These are phyloP conservation scores for Liquidambar formosana DNA, from an alignment of 164 flowering plant species.

Conservation along the genomic window DNA sequence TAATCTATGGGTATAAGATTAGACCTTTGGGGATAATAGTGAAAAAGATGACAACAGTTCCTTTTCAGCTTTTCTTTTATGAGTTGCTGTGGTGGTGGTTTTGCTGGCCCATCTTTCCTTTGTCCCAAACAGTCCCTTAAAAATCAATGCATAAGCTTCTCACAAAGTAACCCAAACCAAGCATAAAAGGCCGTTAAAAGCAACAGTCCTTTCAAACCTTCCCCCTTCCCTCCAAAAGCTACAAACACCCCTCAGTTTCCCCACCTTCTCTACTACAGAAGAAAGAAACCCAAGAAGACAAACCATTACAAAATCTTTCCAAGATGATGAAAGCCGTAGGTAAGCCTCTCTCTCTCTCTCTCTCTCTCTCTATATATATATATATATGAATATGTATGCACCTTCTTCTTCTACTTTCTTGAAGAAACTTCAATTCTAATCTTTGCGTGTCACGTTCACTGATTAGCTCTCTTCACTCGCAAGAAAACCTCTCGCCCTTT, in stretches of 20 bases:
- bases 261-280: background rate
- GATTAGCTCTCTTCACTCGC: conserved; percentile 31
- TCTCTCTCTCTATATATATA: too few species aligned
- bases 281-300: background rate
- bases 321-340: background rate
- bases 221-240: background rate
- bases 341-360: conserved; percentile 1
- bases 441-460: background rate
- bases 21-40: too few species aligned
- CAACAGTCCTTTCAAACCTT: background rate
- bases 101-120: too few species aligned
- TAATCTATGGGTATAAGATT: too few species aligned
- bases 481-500: conserved; percentile 42
- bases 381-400: too few species aligned
- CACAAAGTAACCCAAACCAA: background rate
- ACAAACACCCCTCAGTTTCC: background rate
- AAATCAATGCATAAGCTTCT: too few species aligned
- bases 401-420: background rate
- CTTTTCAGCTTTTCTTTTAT: too few species aligned
- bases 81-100: too few species aligned
- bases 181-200: background rate
- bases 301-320: background rate
- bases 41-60: too few species aligned
- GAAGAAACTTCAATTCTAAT: background rate
- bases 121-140: too few species aligned